phyloP scores from a whole-genome alignment of 192 early-diverging fungal genomes.

The Phlyctochytrium arcticum region DNA sequence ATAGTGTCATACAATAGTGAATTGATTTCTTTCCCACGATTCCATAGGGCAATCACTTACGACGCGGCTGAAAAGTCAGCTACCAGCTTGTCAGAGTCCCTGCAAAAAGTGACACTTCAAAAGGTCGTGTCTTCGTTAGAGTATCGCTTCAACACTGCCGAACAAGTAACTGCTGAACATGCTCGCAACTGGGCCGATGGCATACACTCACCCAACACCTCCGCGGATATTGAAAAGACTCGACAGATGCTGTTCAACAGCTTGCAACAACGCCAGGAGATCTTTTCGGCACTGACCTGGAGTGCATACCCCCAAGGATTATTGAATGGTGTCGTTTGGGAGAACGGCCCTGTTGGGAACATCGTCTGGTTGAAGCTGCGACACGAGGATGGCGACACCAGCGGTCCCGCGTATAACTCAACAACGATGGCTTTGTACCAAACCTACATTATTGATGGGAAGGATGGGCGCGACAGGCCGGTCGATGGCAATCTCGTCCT shows the following conservation, averaged over 20 bases:
- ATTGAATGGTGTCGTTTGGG: background rate
- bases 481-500: background rate
- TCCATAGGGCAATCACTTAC: slow-evolving; percentile 6
- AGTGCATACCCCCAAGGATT: background rate
- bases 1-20: too few relatives aligned
- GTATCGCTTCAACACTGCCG: background rate
- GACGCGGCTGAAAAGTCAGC: background rate
- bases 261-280: background rate
- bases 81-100: background rate
- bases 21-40: too few relatives aligned
- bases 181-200: slow-evolving; percentile 9
- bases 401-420: too few relatives aligned
- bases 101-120: background rate
- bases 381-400: background rate
- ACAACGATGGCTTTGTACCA: background rate
- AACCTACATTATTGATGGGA: background rate
- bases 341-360: background rate
- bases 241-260: background rate
- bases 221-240: too few relatives aligned
- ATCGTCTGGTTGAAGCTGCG: background rate
- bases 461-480: background rate
- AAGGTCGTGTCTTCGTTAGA: background rate
- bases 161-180: background rate
- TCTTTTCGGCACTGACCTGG: background rate
- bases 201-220: background rate